A percentile compares a stretch with the other conserved stretches of the same genome.
Evolutionary conservation across 148 eudicot species (phyloP).

Genomic region (Spergularia bocconei): DNA sequence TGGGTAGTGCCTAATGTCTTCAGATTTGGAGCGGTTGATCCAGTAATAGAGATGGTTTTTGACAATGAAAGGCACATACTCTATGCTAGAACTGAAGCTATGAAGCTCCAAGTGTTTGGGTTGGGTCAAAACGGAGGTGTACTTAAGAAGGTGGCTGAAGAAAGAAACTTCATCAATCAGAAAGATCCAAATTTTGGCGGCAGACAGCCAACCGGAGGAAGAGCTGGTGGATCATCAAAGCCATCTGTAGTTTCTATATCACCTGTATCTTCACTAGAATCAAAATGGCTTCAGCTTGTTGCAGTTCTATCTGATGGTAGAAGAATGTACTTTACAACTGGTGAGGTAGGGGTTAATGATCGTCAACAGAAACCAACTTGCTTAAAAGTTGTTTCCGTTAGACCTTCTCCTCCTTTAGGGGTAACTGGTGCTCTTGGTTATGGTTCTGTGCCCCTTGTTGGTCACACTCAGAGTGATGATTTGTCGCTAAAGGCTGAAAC

Average conservation of each 20-base stretch:
- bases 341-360: slow-evolving; percentile 60
- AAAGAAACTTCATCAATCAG: slow-evolving; percentile 82
- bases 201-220: slow-evolving; percentile 67
- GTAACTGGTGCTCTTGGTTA: slow-evolving; percentile 73
- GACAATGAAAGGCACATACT: slow-evolving; percentile 89
- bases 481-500: slow-evolving; percentile 81
- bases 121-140: slow-evolving; percentile 78
- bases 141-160: slow-evolving; percentile 84
- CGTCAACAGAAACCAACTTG: slow-evolving; percentile 69
- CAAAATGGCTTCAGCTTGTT: slow-evolving; percentile 92
- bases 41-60: slow-evolving; percentile 89
- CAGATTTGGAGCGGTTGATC: slow-evolving; percentile 94
- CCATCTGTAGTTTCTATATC: slow-evolving; percentile 78
- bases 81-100: slow-evolving; percentile 93
- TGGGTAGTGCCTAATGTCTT: slow-evolving; percentile 97
- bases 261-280: slow-evolving; percentile 81
- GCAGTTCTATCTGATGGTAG: slow-evolving; percentile 96
- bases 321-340: slow-evolving; percentile 88
- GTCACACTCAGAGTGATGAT: slow-evolving; percentile 83
- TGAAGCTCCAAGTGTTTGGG: slow-evolving; percentile 88
- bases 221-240: slow-evolving; percentile 61
- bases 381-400: slow-evolving; percentile 73
- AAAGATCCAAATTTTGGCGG: slow-evolving; percentile 63
- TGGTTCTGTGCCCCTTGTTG: slow-evolving; percentile 73
- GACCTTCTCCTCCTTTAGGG: slow-evolving; percentile 95